Percentiles rank a stretch among this genome's conserved stretches.
Conservation (phyloP, 768 basidiomycete species). For the Boletus huronensis region DNA sequence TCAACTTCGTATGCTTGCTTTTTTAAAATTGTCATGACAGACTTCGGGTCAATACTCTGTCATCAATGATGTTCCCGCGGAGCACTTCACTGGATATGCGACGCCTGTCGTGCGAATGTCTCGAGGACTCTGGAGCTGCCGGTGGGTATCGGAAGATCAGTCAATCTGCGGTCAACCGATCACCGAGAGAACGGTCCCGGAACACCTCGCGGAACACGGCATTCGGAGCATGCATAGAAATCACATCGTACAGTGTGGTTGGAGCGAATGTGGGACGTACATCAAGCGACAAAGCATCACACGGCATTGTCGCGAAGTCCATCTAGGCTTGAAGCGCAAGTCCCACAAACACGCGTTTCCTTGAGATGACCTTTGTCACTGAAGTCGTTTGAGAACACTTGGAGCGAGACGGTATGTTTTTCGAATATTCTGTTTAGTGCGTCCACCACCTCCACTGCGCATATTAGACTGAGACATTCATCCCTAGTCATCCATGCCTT, state of each 20-base stretch:
- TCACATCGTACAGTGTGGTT: neutral
- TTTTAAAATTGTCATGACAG: neutral
- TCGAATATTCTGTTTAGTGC: neutral
- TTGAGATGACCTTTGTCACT: neutral
- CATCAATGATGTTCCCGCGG: no score
- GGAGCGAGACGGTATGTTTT: neutral
- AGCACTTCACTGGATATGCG: neutral
- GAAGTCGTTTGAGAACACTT: neutral
- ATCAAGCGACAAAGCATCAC: slow-evolving; percentile 5
- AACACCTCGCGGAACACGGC: slow-evolving; percentile 16
- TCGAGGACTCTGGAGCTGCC: neutral
- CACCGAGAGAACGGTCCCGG: neutral
- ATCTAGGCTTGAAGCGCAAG: slow-evolving; percentile 12
- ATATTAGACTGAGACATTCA: neutral
- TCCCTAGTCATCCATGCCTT: neutral
- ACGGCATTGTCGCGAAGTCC: slow-evolving; percentile 17
- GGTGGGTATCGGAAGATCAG: neutral
- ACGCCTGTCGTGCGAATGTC: neutral
- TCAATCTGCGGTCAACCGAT: slow-evolving; percentile 4
- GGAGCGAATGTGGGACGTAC: neutral
- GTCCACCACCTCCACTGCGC: neutral
- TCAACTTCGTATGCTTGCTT: neutral
- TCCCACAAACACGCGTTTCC: neutral
- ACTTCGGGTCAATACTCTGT: neutral
- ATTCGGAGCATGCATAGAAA: slow-evolving; percentile 3